Percentiles rank a stretch among this genome's conserved stretches.
phyloP scores from a whole-genome alignment of 352 stramenopile species.

The Blastocystis sp. region DNA sequence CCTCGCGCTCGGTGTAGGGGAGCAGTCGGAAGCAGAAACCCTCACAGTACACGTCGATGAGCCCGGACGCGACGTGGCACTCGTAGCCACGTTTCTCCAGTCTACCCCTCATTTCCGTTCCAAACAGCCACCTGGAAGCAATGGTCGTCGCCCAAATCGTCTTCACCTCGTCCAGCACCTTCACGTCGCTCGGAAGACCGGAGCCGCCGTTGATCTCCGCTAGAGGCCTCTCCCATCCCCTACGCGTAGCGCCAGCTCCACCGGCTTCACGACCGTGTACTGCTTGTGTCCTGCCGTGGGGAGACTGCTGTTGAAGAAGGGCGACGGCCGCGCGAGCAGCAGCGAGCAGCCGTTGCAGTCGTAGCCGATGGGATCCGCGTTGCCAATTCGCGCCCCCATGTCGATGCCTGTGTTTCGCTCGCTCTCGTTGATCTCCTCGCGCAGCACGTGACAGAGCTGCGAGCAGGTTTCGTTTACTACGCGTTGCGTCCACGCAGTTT shows the following conservation, averaged over 20 bases:
- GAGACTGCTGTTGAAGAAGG: background rate
- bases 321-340: background rate
- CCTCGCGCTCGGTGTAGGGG: background rate
- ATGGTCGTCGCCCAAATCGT: conserved; percentile 2
- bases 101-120: background rate
- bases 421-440: background rate
- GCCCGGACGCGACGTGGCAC: background rate
- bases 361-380: background rate
- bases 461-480: background rate
- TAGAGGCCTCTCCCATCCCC: background rate
- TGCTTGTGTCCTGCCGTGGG: background rate
- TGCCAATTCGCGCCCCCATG: background rate
- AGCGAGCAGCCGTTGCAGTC: background rate
- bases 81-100: conserved; percentile 8
- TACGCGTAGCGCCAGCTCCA: background rate
- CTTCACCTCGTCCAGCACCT: background rate
- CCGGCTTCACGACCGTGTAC: background rate
- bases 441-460: background rate
- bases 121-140: background rate
- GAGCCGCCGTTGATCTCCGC: background rate
- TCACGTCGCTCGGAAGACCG: background rate
- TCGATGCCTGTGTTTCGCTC: background rate
- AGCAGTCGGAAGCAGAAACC: background rate
- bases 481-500: background rate
- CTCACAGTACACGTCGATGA: background rate